Evolutionary conservation across 129 eudicot species (phyloP), one percentile per base, ranked within the genome.

Genomic region (Flaveria brownii): DNA sequence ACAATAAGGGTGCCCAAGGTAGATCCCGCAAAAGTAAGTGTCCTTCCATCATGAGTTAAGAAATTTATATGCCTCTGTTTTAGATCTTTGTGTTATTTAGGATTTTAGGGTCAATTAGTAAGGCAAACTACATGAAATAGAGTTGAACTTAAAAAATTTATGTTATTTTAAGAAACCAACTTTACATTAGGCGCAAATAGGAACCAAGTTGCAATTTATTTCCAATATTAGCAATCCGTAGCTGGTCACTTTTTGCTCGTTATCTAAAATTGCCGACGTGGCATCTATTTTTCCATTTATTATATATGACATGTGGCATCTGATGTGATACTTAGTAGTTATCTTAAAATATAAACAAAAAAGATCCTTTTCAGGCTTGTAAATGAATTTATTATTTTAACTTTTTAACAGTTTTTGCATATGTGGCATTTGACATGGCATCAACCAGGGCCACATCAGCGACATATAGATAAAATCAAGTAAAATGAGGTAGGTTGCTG

Each of bases 21-120:
- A 52, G 69, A 45, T 75, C 63, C 56, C 71, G 72, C 62, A 81
- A 78, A 84, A 85, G 98, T 93, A 88, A 78, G 96, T 73, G 22
- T 60, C 41, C 36, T 13, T 54, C 25, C 51, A 50, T 63, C 9
- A 45, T 22, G 43, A 54, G 20, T n/a, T 22, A 50, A 22, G n/a
- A 26, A 47, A 14, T 43, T 43, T 18, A 42, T 46, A 39, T 41
- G 71, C 50, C 8, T 16, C 13, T 3, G 14, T 13, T 46, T 64
- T 33, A 15, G 25, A 2, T 25, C 2, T 45, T 30, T 66, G 25
- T 36, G 26, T 66, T 9, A n/a, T 66, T 9, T 66, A 36, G 15
- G 50, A 12, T 36, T 25, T 25, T 25, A 25, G 36, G 36, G 5
- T 30, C 23, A 33, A 36, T 64, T 33, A 14, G 47, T 16, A 2